Percentiles rank a stretch among this genome's conserved stretches.
Evolutionary conservation across 2,329 filamentous ascomycete genomes (phyloP).

Genomic region (Aspergillus sp.): DNA sequence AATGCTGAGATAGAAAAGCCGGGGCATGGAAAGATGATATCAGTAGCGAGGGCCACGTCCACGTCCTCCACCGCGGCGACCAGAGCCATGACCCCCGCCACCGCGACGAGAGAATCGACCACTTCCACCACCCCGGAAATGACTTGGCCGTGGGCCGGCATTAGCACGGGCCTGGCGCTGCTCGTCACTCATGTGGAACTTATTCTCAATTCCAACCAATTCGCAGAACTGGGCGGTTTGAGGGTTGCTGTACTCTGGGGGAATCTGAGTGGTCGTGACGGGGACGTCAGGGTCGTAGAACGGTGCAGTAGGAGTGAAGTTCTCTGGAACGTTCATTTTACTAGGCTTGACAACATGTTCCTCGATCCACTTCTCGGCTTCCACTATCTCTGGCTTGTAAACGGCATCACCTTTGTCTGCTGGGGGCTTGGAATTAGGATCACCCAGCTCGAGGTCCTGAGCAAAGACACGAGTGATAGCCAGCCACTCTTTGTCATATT

Average conservation of each 20-base stretch:
- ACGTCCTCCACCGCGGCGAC: conserved; percentile 17
- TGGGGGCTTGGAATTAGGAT: conserved; percentile 50
- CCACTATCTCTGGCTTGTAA: conserved; percentile 65
- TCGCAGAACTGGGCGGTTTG: conserved; percentile 81
- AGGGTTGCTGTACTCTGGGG: conserved; percentile 77
- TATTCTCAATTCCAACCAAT: conserved; percentile 70
- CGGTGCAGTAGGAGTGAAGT: conserved; percentile 74
- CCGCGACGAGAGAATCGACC: conserved; percentile 12
- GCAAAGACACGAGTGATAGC: conserved; percentile 85
- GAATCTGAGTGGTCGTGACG: conserved; percentile 58
- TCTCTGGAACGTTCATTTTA: conserved; percentile 66
- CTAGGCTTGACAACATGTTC: conserved; percentile 62
- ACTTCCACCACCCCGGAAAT: conserved; percentile 12
- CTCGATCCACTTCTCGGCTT: conserved; percentile 74
- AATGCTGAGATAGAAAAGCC: neutral
- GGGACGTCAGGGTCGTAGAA: conserved; percentile 57
- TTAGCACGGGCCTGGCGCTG: conserved; percentile 59
- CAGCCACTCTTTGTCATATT: conserved; percentile 93
- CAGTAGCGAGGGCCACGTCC: conserved; percentile 10
- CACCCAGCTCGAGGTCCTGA: conserved; percentile 58
- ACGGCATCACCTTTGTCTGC: conserved; percentile 62
- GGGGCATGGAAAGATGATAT: neutral
- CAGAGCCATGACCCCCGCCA: conserved; percentile 14
- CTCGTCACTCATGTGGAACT: conserved; percentile 67
- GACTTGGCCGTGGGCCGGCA: conserved; percentile 51